A percentile compares a stretch with the other conserved stretches of the same genome.
phyloP scores from a whole-genome alignment of 257 asterid genomes.

The Catharanthus roseus region DNA sequence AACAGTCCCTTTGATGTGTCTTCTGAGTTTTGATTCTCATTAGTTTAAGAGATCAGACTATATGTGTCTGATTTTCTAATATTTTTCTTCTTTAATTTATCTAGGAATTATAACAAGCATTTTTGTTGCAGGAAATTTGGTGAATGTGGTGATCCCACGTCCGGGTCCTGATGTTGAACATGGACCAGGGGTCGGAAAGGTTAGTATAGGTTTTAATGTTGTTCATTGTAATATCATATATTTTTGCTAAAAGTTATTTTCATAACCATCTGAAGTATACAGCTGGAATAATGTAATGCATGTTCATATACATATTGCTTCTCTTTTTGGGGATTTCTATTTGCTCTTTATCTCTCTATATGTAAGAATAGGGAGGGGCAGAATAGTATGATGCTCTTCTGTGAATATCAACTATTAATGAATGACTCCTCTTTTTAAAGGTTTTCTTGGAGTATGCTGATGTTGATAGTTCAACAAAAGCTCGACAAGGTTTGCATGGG shows the following conservation, averaged over 20 bases:
- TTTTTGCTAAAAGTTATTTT: neutral
- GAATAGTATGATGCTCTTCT: neutral
- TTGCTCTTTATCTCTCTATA: too few species aligned
- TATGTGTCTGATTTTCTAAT: neutral
- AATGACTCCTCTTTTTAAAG: conserved; percentile 21
- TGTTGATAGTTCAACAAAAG: conserved; percentile 66
- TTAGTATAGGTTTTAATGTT: conserved; percentile 21
- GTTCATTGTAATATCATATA: neutral
- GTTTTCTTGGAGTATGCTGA: conserved; percentile 62
- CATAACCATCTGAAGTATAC: neutral
- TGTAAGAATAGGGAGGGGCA: too few species aligned
- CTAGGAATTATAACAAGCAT: neutral
- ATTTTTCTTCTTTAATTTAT: neutral
- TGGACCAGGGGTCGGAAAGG: conserved; percentile 93
- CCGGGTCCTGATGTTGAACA: conserved; percentile 62
- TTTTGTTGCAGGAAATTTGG: conserved; percentile 58
- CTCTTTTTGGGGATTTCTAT: too few species aligned
- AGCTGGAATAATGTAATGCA: neutral
- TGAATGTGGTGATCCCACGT: conserved; percentile 76
- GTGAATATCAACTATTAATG: neutral
- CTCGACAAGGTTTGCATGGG: conserved; percentile 75
- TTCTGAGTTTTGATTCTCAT: neutral
- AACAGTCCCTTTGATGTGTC: conserved; percentile 10
- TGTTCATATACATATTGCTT: too few species aligned
- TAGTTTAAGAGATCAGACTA: neutral